These are phyloP conservation scores for Vaccinium myrtillus DNA, from an alignment of 148 eudicot genomes.

Conservation along the genomic window DNA sequence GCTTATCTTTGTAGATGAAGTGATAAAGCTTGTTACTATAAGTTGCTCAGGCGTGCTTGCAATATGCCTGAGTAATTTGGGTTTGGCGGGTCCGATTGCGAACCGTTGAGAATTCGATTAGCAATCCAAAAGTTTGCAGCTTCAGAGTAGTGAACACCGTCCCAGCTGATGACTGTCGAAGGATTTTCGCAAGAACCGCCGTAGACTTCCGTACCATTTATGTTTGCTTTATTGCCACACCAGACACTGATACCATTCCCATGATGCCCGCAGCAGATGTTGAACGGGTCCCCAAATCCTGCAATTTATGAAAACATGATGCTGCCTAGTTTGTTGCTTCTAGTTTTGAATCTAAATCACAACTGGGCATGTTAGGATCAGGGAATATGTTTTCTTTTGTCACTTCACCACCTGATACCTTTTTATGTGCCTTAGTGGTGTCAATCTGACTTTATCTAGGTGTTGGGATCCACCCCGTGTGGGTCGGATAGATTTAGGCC, in stretches of 20 bases:
- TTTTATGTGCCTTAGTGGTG: background rate
- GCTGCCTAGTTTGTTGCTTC: too few species aligned
- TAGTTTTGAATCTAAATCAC: background rate
- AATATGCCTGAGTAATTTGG: conserved; percentile 12
- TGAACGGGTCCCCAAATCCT: conserved; percentile 25
- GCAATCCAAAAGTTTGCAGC: conserved; percentile 32
- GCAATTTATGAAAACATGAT: background rate
- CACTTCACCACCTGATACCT: background rate
- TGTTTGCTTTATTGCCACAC: conserved; percentile 16
- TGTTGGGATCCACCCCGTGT: too few species aligned
- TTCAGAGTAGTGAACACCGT: conserved; percentile 23
- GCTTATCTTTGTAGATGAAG: background rate
- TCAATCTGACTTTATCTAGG: background rate
- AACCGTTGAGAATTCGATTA: conserved; percentile 26
- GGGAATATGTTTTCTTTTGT: background rate
- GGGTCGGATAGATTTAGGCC: too few species aligned
- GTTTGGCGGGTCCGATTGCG: conserved; percentile 26
- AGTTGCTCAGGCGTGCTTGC: background rate
- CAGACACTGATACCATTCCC: background rate
- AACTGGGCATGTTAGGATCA: background rate
- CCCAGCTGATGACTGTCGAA: conserved; percentile 29
- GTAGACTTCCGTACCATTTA: conserved; percentile 20
- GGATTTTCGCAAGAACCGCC: conserved; percentile 21
- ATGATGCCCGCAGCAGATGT: conserved; percentile 30
- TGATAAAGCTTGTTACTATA: background rate